phyloP scores from a whole-genome alignment of 129 eudicot genomes.

The Saposhnikovia divaricata region DNA sequence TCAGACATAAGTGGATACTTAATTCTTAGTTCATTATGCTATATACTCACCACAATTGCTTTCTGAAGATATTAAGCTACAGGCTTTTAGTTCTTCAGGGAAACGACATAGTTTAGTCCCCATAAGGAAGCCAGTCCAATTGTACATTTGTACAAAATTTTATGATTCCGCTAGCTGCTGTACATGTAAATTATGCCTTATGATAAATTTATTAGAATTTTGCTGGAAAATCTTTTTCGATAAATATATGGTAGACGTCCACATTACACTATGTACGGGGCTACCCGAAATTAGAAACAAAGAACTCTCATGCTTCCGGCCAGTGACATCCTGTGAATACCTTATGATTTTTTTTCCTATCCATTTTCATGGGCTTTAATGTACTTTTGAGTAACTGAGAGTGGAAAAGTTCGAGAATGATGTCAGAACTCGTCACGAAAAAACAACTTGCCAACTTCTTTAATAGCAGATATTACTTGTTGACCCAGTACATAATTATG shows the following conservation, averaged over 20 bases:
- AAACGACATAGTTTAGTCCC: not conserved
- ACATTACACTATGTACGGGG: too few relatives aligned
- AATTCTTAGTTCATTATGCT: not conserved
- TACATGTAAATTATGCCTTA: not conserved
- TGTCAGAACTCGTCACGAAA: too few relatives aligned
- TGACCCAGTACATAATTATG: too few relatives aligned
- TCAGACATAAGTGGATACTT: constrained; percentile 7
- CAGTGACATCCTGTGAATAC: too few relatives aligned
- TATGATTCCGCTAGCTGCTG: not conserved
- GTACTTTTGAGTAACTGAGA: not conserved
- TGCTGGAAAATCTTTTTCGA: not conserved
- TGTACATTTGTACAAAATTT: not conserved
- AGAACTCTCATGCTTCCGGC: not conserved
- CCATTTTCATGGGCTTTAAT: not conserved
- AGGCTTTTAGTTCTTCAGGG: not conserved
- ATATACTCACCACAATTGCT: not conserved
- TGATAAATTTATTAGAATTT: not conserved
- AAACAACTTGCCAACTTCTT: too few relatives aligned
- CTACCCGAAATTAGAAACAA: too few relatives aligned
- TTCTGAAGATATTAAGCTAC: not conserved
- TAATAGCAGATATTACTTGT: not conserved
- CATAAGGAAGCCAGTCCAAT: not conserved
- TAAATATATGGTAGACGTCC: too few relatives aligned
- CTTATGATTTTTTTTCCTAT: not conserved
- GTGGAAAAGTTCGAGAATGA: too few relatives aligned